These are phyloP conservation scores for Alternaria tenuissima DNA, from an alignment of 2,329 filamentous ascomycete genomes.

Conservation along the genomic window DNA sequence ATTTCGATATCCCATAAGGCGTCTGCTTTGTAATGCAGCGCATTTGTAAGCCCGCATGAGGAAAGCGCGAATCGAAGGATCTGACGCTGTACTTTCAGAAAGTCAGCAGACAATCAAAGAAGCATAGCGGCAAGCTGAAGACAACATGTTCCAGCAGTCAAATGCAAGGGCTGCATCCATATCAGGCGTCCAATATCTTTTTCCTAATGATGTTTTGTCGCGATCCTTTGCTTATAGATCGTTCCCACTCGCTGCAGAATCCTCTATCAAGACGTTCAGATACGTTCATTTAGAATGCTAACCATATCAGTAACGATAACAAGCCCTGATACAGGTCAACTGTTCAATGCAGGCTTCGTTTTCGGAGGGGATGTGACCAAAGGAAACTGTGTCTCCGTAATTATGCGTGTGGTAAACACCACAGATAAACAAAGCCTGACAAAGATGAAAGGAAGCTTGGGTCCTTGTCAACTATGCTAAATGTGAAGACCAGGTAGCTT, in stretches of 20 bases:
- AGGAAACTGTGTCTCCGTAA: neutral
- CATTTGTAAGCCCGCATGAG: slow-evolving; percentile 9
- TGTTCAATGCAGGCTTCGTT: neutral
- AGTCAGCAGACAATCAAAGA: neutral
- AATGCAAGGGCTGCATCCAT: neutral
- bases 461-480: neutral
- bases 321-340: neutral
- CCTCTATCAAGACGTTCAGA: neutral
- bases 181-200: neutral
- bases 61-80: neutral
- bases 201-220: neutral
- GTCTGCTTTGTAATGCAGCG: slow-evolving; percentile 1
- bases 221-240: neutral
- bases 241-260: neutral
- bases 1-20: neutral
- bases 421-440: neutral
- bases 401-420: neutral
- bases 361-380: neutral
- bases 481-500: neutral
- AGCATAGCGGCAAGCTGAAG: neutral
- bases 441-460: neutral
- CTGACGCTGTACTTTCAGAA: neutral
- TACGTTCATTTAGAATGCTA: neutral
- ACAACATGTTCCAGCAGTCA: neutral
- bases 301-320: neutral